Percentiles rank a stretch among this genome's conserved stretches.
Conservation (phyloP, 2,329 filamentous ascomycete species). For the Coniochaeta ligniaria region DNA sequence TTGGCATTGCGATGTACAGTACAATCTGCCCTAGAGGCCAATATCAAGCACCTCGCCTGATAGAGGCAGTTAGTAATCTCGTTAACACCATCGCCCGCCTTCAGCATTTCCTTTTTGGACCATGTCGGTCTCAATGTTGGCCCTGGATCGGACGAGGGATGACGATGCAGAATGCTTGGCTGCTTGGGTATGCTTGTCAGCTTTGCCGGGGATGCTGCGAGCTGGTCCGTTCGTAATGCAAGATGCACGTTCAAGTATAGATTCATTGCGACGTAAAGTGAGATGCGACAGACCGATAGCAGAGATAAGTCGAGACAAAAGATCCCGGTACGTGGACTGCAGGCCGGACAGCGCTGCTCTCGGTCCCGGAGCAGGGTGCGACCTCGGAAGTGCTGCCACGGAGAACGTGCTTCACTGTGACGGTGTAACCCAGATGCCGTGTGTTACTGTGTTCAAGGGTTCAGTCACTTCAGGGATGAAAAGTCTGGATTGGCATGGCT, state of each 20-base stretch:
- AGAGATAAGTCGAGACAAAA: neutral
- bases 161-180: neutral
- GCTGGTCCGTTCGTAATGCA: neutral
- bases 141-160: neutral
- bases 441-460: neutral
- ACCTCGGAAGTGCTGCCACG: neutral
- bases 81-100: neutral
- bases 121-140: neutral
- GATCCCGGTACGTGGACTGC: neutral
- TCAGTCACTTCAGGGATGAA: neutral
- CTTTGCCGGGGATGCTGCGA: neutral
- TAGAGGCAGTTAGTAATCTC: neutral
- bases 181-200: neutral
- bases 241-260: neutral
- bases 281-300: neutral
- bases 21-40: neutral
- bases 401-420: neutral
- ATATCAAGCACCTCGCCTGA: neutral
- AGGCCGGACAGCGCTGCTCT: neutral
- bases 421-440: neutral
- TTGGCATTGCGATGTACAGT: neutral
- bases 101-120: neutral
- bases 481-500: neutral
- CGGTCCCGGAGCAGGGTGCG: neutral
- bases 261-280: slow-evolving; percentile 2